Evolutionary conservation across 2,329 filamentous ascomycete species (phyloP).

Genomic region (Talaromyces sp.): DNA sequence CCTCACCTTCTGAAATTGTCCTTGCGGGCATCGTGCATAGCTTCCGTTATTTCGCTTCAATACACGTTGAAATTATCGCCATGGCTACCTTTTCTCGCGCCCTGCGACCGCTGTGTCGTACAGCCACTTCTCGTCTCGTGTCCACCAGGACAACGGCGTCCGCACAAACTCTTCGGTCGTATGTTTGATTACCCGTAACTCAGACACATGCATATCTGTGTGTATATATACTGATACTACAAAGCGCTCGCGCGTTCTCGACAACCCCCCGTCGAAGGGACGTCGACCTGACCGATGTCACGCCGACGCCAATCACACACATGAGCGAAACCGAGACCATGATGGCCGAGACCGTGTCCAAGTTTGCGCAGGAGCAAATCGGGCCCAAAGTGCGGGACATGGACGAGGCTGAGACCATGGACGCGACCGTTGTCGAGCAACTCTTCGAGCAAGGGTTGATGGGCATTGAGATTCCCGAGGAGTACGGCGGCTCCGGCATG

Average conservation of each 20-base stretch:
- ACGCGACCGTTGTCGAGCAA: slow-evolving; percentile 78
- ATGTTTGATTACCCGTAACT: slow-evolving; percentile 12
- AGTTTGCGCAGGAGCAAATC: slow-evolving; percentile 85
- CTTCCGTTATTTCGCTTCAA: background rate
- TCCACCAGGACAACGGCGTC: slow-evolving; percentile 30
- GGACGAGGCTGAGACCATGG: slow-evolving; percentile 96
- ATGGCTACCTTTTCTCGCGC: slow-evolving; percentile 48
- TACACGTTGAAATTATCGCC: slow-evolving; percentile 10
- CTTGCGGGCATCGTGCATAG: background rate
- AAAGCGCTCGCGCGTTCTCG: slow-evolving; percentile 52
- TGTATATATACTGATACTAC: background rate
- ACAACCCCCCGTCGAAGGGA: slow-evolving; percentile 53
- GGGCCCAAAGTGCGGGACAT: slow-evolving; percentile 90
- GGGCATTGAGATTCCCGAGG: slow-evolving; percentile 95
- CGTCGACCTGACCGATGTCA: slow-evolving; percentile 66
- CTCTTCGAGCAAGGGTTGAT: slow-evolving; percentile 97
- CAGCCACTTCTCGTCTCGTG: slow-evolving; percentile 32
- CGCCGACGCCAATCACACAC: slow-evolving; percentile 88
- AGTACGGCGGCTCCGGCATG: slow-evolving; percentile 95
- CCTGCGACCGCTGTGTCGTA: slow-evolving; percentile 41
- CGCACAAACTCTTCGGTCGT: slow-evolving; percentile 39
- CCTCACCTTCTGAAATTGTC: background rate
- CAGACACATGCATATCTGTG: background rate
- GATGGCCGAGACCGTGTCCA: slow-evolving; percentile 84
- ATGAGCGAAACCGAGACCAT: slow-evolving; percentile 82